Evolutionary conservation across 1,284 basidiomycete species (phyloP), one percentile per base, ranked within the genome.

Genomic region (Cryptococcus sp.): DNA sequence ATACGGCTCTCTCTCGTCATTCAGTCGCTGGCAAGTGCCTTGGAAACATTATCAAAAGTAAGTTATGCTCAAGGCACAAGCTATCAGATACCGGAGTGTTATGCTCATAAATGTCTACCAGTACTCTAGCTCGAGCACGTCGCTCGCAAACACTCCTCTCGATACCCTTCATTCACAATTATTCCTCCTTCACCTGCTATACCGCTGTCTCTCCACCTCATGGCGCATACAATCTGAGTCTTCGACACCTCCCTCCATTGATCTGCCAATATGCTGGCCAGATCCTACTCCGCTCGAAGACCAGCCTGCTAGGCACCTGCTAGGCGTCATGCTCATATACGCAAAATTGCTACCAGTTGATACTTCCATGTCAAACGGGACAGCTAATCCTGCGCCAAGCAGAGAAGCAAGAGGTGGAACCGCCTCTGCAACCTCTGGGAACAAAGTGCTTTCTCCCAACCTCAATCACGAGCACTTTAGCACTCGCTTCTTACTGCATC

Each of bases 111-210:
- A 16, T 44, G 41, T 6, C 38, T 81, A 34, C 13, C 83, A 48
- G 72, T 73, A 75, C 65, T 65, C 72, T 2, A 57, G 52, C 37
- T 62, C 65, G 20, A 51, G 52, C 3, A 55, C 67, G 3, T 64
- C 71, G 1, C 62, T 74, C 19, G 50, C 59, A 39, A 81, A 83
- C 58, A 80, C 84, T 58, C 82, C 86, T 0, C 81, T 89, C 23
- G 87, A 91, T 62, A 83, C 88, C 51, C 83, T 95, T 8, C 91
- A 95, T 70, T 95, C 93, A 0, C 91, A 95, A 74, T 82, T 96
- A 1, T 92, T 92, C 68, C 79, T 96, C 29, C 82, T 96, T 65
- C 92, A 95, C 77, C 86, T 95, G 43, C 79, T 97, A 19, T 84
- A 88, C 10, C 38, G 83, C 84, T 71, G 85, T 84, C 61, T 96